A percentile compares a stretch with the other conserved stretches of the same genome.
These are phyloP conservation scores for Clarireedia homoeocarpa DNA, from an alignment of 2,329 filamentous ascomycete genomes.

Conservation along the genomic window DNA sequence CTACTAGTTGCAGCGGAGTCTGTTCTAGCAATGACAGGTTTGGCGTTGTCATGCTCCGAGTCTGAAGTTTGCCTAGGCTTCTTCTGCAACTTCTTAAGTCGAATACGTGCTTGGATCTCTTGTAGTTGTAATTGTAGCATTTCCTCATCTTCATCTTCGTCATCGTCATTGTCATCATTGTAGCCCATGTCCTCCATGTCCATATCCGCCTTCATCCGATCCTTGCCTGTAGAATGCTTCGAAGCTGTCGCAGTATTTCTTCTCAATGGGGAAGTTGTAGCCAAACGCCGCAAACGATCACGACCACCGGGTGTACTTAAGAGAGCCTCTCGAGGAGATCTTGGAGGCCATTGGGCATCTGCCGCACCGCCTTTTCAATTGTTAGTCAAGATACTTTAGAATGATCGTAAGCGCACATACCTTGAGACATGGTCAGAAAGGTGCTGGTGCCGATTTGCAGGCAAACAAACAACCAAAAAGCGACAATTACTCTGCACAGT, in stretches of 20 bases:
- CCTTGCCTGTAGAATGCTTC: conserved; percentile 13
- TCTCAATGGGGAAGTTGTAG: conserved; percentile 56
- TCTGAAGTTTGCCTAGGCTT: conserved; percentile 35
- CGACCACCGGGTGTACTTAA: conserved; percentile 70
- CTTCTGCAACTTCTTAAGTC: conserved; percentile 78
- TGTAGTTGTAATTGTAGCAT: conserved; percentile 78
- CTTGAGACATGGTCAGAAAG: conserved; percentile 6
- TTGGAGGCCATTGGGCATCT: conserved; percentile 50
- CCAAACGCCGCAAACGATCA: conserved; percentile 61
- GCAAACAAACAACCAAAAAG: neutral
- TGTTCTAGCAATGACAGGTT: conserved; percentile 14
- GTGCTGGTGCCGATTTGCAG: neutral
- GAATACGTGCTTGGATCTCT: conserved; percentile 81
- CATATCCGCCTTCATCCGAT: conserved; percentile 24
- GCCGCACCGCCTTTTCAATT: conserved; percentile 4
- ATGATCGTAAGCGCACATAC: conserved; percentile 2
- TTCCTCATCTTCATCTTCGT: conserved; percentile 49
- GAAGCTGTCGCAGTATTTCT: conserved; percentile 23
- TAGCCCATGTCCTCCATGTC: conserved; percentile 33
- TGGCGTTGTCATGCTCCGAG: conserved; percentile 18
- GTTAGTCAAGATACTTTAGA: conserved; percentile 1
- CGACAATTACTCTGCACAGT: no score
- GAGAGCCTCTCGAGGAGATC: conserved; percentile 57
- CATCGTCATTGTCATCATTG: conserved; percentile 65
- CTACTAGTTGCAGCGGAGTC: conserved; percentile 22